Base-by-base conservation (phyloP, 306 rosid species). In the Abrus precatorius region DNA sequence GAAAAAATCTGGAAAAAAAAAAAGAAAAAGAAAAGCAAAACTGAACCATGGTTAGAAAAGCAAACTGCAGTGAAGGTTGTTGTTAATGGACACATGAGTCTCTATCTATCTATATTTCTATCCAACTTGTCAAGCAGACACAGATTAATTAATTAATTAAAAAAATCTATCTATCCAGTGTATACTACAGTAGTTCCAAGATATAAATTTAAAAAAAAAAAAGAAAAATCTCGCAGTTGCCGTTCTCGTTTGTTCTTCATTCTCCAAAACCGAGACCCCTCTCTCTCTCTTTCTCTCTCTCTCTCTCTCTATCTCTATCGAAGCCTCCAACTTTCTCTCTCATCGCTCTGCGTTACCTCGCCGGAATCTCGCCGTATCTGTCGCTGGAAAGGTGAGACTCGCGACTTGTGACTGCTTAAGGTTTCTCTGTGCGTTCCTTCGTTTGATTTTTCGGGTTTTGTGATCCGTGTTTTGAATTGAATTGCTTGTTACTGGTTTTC, bases 381-480 rank as follows among this genome's bases (percentile, higher is more conserved):
- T 85, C 67, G 76, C 82, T 49, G 77, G 56, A 9, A 75, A 80
- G 85, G 88, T 87, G 44, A 59, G 69, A 27, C 56, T 72, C 28
- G 20, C 7, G 34, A 61, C 13, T 70, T 20, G 7, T 48, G 50
- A 71, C 49, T 64, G 7, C 54, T 61, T 20, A 28, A 29, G 48
- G 50, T 28, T 53, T 10, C 14, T 73, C 2, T 49, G 9, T 67
- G 14, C 69, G 6, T 38, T 48, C 2, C 10, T 14, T 12, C 38
- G 20, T 43, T 34, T 4, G 6, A 30, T 14, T 32, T 30, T 55
- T 27, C 5, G 27, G 55, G 49, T 5, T 68, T 3, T 74, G 52
- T 76, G 89, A 87, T 88, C 89, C 55, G 75, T 80, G 56, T 13
- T 66, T 49, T 59, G 69, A 43, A 53, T 32, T 76, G 50, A 56